Base-by-base conservation (phyloP, 1,139 yeast species). In the Groenewaldozyma sp. region DNA sequence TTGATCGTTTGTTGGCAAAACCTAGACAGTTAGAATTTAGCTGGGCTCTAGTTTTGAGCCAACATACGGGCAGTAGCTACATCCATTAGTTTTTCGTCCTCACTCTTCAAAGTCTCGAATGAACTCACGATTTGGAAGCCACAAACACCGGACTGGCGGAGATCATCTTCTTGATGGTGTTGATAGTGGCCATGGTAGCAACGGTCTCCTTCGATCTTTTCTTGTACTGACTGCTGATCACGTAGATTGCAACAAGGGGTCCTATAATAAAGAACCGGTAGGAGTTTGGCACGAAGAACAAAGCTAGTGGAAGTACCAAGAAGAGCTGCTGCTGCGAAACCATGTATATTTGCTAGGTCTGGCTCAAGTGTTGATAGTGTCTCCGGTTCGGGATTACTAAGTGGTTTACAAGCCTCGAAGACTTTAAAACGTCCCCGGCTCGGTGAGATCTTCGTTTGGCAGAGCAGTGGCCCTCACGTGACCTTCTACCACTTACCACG, bases 121-220 rank as follows among this genome's bases (percentile, higher is more conserved):
- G 34, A 14, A 36, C 32, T 13, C 62, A 68, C 36, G 79, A 68
- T 66, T 83, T 83, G 24, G 94, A 79, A 26, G 94, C 94, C 50
- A 83, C 73, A 57, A 83, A 82, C 40, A 83, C 67, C 39, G 76
- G 74, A 61, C 78, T 73, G 45, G 68, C 58, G 54, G 71, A 69
- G 64, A 83, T 81, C 50, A 82, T 68, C 35, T 65, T 59, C 60
- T 80, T 73, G 48, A 22, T 16, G 11, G 11, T 22, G 10, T 22
- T 22, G 7, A 22, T 7, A 22, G 10, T 22, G 7, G 7, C 26
- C 26, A 22, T 22, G 26, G 26, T 22, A 11, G 26, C 10, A 7
- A 7, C 10, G 11, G 26, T 22, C 10, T 7, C 10, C 7, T 22
- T 22, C 7, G 10, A 7, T 22, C 10, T 7, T 11, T 11, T 7